phyloP scores from a whole-genome alignment of 495 filamentous ascomycete genomes.

The Choiromyces venosus region DNA sequence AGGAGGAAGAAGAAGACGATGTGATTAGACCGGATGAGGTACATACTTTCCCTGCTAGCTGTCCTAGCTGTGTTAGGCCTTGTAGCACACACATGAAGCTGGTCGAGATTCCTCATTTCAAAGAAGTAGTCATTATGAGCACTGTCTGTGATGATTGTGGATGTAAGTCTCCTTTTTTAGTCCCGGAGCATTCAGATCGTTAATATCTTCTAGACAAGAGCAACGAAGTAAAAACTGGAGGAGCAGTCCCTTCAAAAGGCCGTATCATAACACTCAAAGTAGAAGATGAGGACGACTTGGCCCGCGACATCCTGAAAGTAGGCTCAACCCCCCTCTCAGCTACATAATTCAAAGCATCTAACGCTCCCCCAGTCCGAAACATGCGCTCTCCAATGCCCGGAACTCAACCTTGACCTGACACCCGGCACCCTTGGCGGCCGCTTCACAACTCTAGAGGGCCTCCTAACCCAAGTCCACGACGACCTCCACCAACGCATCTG shows the following conservation, averaged over 20 bases:
- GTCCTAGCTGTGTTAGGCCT: constrained; percentile 77
- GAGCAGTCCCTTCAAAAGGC: constrained; percentile 80
- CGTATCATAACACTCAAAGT: constrained; percentile 75
- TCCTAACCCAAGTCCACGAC: constrained; percentile 86
- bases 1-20: constrained; percentile 51
- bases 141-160: constrained; percentile 84
- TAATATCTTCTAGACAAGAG: constrained; percentile 53
- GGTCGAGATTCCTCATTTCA: constrained; percentile 94
- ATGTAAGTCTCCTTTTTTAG: constrained; percentile 44
- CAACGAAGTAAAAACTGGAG: constrained; percentile 95
- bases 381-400: constrained; percentile 74
- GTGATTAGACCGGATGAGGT: constrained; percentile 84
- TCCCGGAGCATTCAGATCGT: neutral
- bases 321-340: neutral
- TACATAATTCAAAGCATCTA: neutral
- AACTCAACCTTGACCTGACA: constrained; percentile 75
- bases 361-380: constrained; percentile 60
- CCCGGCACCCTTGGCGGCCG: constrained; percentile 91
- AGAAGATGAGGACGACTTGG: constrained; percentile 67
- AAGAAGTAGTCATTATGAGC: constrained; percentile 85
- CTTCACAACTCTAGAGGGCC: constrained; percentile 93
- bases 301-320: constrained; percentile 81
- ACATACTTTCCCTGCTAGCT: constrained; percentile 82
- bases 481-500: constrained; percentile 83
- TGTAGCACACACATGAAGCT: constrained; percentile 91